Conservation (phyloP, 2,329 filamentous ascomycete genomes). For the Pseudogymnoascus sp. region DNA sequence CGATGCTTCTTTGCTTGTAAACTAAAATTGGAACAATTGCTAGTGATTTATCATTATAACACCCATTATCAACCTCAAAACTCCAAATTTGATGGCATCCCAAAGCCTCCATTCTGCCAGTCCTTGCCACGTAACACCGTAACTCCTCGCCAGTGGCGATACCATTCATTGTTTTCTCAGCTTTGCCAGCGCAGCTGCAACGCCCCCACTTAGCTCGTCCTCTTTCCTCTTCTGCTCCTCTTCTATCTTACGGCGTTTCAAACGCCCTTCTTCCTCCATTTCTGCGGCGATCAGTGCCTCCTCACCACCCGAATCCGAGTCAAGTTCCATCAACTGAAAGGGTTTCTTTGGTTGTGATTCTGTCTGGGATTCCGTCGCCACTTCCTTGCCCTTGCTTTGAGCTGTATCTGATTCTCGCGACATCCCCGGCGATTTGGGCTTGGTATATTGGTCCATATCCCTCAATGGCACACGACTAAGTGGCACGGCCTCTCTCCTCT, state of each 20-base stretch:
- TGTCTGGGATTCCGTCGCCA: background rate
- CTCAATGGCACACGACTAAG: conserved; percentile 24
- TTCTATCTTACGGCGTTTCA: conserved; percentile 19
- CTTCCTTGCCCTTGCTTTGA: conserved; percentile 6
- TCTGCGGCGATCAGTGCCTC: conserved; percentile 43
- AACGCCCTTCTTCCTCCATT: conserved; percentile 34
- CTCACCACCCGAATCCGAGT: conserved; percentile 31
- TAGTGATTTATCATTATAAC: background rate
- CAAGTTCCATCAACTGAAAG: conserved; percentile 26
- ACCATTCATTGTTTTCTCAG: conserved; percentile 38
- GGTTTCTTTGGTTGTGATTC: conserved; percentile 23
- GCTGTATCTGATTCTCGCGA: conserved; percentile 6
- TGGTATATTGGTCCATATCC: conserved; percentile 18
- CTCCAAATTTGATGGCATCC: background rate
- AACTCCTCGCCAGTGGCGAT: background rate
- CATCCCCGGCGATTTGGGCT: background rate
- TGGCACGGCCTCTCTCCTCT: conserved; percentile 22
- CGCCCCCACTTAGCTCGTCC: conserved; percentile 45
- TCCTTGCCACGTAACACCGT: background rate
- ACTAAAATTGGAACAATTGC: background rate
- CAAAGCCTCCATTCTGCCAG: background rate
- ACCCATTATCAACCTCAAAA: background rate
- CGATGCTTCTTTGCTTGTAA: background rate
- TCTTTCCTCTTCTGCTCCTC: conserved; percentile 28
- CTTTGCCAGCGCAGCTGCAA: conserved; percentile 53